Percentiles rank a stretch among this genome's conserved stretches.
These are phyloP conservation scores for Plasmodium relictum DNA, from an alignment of 169 alveolate genomes.

Conservation along the genomic window DNA sequence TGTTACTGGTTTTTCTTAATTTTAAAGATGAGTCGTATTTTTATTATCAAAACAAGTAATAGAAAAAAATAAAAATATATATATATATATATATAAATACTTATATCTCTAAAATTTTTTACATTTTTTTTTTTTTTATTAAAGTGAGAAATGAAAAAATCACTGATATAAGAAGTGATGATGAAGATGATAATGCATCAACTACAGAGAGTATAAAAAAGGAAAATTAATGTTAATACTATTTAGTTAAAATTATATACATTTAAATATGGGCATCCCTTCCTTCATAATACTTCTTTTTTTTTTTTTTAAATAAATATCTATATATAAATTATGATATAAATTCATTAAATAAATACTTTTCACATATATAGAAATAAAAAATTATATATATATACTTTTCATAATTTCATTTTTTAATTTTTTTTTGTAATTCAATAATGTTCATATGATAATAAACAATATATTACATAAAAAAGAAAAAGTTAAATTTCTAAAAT, in stretches of 20 bases:
- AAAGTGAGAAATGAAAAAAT: conserved; percentile 52
- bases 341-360: no score
- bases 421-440: no score
- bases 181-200: conserved; percentile 29
- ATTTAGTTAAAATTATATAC: background rate
- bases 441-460: no score
- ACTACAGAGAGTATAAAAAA: background rate
- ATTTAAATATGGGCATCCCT: no score
- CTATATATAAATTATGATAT: no score
- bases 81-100: background rate
- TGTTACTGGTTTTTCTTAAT: conserved; percentile 65
- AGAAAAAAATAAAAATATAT: background rate
- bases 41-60: conserved; percentile 38
- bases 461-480: no score
- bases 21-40: conserved; percentile 58
- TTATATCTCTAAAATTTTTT: background rate
- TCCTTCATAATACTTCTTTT: no score
- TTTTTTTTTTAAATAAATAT: no score
- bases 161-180: conserved; percentile 60
- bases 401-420: no score
- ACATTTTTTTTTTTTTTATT: background rate
- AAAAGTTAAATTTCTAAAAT: no score
- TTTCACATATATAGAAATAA: no score
- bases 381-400: no score
- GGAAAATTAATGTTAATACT: conserved; percentile 7